phyloP scores from a whole-genome alignment of 768 basidiomycete genomes.

The Phlebiopsis gigantea region DNA sequence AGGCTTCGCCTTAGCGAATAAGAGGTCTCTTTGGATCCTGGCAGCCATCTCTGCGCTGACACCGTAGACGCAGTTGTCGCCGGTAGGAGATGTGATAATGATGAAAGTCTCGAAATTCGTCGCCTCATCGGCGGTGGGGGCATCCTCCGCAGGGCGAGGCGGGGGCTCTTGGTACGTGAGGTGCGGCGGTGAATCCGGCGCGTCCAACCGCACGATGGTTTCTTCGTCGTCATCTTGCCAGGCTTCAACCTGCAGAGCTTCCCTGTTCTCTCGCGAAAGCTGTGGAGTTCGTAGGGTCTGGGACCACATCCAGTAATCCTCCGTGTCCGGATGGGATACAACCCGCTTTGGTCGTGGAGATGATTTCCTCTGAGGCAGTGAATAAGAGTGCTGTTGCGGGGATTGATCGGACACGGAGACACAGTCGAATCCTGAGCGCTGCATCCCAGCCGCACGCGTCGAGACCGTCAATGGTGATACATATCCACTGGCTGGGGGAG shows the following conservation, averaged over 20 bases:
- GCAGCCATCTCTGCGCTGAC: not conserved
- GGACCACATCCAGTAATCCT: slow-evolving; percentile 16
- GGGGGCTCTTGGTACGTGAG: not conserved
- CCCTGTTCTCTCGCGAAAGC: not conserved
- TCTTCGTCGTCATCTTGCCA: not conserved
- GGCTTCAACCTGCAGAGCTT: not conserved
- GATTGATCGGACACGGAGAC: not conserved
- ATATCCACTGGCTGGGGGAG: not conserved
- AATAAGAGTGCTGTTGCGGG: not conserved
- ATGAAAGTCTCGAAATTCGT: not conserved
- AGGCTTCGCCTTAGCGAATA: not conserved
- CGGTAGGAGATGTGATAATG: slow-evolving; percentile 7
- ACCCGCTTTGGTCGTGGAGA: slow-evolving; percentile 4
- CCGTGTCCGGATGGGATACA: slow-evolving; percentile 14
- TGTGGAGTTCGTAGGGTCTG: not conserved
- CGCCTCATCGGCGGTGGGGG: not conserved
- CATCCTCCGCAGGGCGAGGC: not conserved
- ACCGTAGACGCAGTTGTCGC: not conserved
- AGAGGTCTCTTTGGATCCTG: not conserved
- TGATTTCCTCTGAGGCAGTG: not conserved
- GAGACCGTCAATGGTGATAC: not conserved
- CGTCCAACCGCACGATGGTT: not conserved
- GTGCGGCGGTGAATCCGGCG: not conserved
- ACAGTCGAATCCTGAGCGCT: not conserved
- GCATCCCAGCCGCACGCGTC: not conserved